Evolutionary conservation across 768 basidiomycete genomes (phyloP).

Genomic region (Bullera alba): DNA sequence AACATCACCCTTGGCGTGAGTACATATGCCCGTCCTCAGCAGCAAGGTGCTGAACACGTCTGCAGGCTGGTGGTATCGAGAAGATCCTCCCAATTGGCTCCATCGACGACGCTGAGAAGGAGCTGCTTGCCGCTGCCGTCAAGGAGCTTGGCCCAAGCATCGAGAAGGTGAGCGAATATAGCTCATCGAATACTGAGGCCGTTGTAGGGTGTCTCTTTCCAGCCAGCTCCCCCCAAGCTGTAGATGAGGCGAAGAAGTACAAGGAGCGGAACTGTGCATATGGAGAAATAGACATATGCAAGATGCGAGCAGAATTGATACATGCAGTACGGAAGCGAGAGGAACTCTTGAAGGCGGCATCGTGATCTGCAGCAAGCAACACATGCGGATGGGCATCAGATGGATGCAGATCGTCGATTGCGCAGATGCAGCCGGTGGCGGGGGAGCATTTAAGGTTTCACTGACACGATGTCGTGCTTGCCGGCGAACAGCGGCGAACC

Average conservation of each 20-base stretch:
- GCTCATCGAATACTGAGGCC: not conserved
- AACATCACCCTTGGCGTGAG: conserved; percentile 87
- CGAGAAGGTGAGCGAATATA: conserved; percentile 37
- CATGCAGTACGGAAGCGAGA: too few relatives aligned
- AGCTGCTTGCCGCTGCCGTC: conserved; percentile 61
- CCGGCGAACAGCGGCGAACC: too few relatives aligned
- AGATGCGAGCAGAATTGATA: too few relatives aligned
- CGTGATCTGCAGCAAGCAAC: too few relatives aligned
- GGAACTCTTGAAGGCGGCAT: too few relatives aligned
- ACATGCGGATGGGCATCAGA: too few relatives aligned
- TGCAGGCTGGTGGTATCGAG: conserved; percentile 69
- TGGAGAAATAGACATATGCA: too few relatives aligned
- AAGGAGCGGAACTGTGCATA: too few relatives aligned
- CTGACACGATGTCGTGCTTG: too few relatives aligned
- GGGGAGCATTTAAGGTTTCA: too few relatives aligned
- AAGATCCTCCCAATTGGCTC: conserved; percentile 81
- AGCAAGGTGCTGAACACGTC: not conserved
- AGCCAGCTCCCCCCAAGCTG: conserved; percentile 1
- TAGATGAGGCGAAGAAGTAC: not conserved
- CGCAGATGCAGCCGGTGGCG: too few relatives aligned
- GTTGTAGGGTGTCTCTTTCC: not conserved
- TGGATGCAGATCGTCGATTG: too few relatives aligned
- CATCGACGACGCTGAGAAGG: conserved; percentile 73
- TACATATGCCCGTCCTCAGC: conserved; percentile 18
- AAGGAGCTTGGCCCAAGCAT: conserved; percentile 44